Percentiles rank a stretch among this genome's conserved stretches.
Conservation (phyloP, 805 yeast genomes). For the Candida andamanensis region DNA sequence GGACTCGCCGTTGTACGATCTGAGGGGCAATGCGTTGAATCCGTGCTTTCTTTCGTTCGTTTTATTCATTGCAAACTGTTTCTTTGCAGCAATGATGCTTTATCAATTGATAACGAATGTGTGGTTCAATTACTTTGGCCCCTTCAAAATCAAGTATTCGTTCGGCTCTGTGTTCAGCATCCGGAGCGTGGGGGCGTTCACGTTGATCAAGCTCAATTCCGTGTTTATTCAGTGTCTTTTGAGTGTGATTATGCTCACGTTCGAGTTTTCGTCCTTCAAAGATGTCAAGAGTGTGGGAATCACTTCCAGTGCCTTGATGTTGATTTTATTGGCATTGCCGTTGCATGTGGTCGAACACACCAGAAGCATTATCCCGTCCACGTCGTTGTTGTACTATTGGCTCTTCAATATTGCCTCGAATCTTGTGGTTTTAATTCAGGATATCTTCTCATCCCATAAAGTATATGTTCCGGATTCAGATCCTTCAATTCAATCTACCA, state of each 20-base stretch:
- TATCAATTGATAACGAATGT: slow-evolving; percentile 11
- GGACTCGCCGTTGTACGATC: slow-evolving; percentile 20
- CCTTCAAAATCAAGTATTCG: slow-evolving; percentile 12
- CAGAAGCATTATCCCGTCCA: slow-evolving; percentile 31
- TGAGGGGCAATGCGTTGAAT: slow-evolving; percentile 20
- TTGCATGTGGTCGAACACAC: slow-evolving; percentile 42
- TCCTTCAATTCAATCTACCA: slow-evolving; percentile 3
- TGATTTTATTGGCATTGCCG: slow-evolving; percentile 28
- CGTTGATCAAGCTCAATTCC: slow-evolving; percentile 13
- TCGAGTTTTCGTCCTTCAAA: slow-evolving; percentile 5
- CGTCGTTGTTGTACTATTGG: slow-evolving; percentile 41
- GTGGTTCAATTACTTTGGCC: slow-evolving; percentile 13
- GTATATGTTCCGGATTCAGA: slow-evolving; percentile 10
- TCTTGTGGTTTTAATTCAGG: slow-evolving; percentile 16
- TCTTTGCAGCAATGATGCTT: slow-evolving; percentile 9
- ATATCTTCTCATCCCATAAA: slow-evolving; percentile 15
- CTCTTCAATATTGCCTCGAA: slow-evolving; percentile 4
- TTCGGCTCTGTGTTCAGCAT: slow-evolving; percentile 15
- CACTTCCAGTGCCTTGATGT: slow-evolving; percentile 4
- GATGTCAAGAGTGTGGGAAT: slow-evolving; percentile 7
- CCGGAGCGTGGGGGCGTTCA: slow-evolving; percentile 16
- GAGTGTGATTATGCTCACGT: slow-evolving; percentile 6
- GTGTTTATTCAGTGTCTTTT: slow-evolving; percentile 14
- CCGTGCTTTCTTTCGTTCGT: slow-evolving; percentile 24
- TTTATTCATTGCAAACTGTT: slow-evolving; percentile 1